phyloP scores from a whole-genome alignment of 148 eudicot genomes.

The Camellia sinensis region DNA sequence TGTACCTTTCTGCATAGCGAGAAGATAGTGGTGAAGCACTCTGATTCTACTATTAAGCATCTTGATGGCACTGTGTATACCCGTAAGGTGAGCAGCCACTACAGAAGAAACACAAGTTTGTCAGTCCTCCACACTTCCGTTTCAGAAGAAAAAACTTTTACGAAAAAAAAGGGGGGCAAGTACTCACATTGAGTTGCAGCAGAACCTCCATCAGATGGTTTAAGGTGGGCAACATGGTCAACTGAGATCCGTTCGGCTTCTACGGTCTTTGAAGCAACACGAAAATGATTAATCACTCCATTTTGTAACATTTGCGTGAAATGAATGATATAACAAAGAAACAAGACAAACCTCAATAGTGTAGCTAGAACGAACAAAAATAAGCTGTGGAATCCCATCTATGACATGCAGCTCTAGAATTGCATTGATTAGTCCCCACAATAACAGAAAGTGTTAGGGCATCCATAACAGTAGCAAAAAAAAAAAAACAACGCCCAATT shows the following conservation, averaged over 20 bases:
- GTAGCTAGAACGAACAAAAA: slow-evolving; percentile 86
- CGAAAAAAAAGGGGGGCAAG: slow-evolving; percentile 4
- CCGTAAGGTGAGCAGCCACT: slow-evolving; percentile 97
- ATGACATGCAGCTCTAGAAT: slow-evolving; percentile 86
- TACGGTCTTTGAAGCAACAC: slow-evolving; percentile 61
- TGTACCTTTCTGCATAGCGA: slow-evolving; percentile 89
- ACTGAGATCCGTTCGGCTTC: slow-evolving; percentile 98
- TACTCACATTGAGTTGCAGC: slow-evolving; percentile 92
- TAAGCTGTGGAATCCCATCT: slow-evolving; percentile 84
- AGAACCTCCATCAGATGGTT: slow-evolving; percentile 98
- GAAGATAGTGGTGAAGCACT: slow-evolving; percentile 87
- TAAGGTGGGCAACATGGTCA: slow-evolving; percentile 96
- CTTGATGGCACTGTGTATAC: slow-evolving; percentile 96
- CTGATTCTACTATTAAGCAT: slow-evolving; percentile 90
- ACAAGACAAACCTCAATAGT: slow-evolving; percentile 70
- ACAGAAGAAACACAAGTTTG: slow-evolving; percentile 21
- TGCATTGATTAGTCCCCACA: slow-evolving; percentile 8
- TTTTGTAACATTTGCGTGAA: not conserved
- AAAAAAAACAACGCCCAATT: not conserved
- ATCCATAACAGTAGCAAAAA: not conserved
- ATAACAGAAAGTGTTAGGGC: slow-evolving; percentile 11
- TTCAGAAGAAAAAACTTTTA: not conserved
- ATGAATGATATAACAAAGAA: not conserved
- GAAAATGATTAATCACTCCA: slow-evolving; percentile 12
- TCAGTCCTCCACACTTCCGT: not conserved